Base-by-base conservation (phyloP, 495 filamentous ascomycete species). In the Neurospora hispaniola region DNA sequence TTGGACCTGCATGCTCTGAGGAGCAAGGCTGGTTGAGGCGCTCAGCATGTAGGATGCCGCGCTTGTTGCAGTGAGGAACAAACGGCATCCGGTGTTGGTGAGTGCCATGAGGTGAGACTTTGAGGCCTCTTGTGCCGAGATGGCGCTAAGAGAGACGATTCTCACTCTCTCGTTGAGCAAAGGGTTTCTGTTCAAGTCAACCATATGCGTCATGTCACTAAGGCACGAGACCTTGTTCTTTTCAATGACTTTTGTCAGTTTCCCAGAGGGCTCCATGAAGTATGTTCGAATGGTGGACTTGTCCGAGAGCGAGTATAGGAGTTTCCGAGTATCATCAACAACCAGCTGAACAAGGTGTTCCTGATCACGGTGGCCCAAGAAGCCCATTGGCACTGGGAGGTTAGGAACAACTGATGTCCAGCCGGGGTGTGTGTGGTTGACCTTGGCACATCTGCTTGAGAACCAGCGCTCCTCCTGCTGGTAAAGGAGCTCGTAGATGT, bases 401-500 rank as follows among this genome's bases (percentile, higher is more conserved):
- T 81, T 81, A 20, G 93, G 93, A 9, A 91, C 82, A 71, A 96
- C 89, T 35, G 91, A 86, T 27, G 88, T 84, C 76, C 94, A 88
- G 8, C 92, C 88, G n/a, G 89, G 91, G 71, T 87, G 89, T 2
- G 94, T 93, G 77, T 97, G 96, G 79, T 94, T 95, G 54, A 96
- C 85, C 78, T 93, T 96, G 14, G 87, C 87, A 78, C 91, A 94
- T 72, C 90, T 87, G 76, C 89, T 92, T 68, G 90, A 86, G 78
- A 98, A 99, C 96, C 96, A 99, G 75, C 90, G 91, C 80, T 98
- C 96, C 80, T 98, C 93, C 80, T 96, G 92, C 80, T 98, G 94
- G 82, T 99, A 99, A 69, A 90, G 92, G 41, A 98, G 85, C 82
- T 99, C 96, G 79, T 95, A 92, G 70, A 99, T 88, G 78, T 98